Evolutionary conservation across 306 rosid species (phyloP), one percentile per base, ranked within the genome.

Genomic region (Rubus idaeus): DNA sequence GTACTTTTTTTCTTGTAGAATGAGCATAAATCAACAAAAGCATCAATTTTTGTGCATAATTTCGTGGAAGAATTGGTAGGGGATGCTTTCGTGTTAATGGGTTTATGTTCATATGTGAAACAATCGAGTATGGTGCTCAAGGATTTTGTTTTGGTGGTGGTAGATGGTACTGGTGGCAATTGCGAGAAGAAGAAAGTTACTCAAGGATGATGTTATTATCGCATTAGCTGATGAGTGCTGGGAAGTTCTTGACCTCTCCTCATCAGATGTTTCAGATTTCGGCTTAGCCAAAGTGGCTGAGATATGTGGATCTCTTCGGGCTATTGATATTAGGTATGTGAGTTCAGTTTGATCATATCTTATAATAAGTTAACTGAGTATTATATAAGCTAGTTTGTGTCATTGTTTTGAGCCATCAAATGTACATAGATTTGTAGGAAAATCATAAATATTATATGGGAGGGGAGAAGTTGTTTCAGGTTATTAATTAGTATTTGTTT

Each of bases 191-290:
- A 89, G 98, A 68, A 88, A 80, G 87, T 84, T 92, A 71, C 84
- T 95, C 21, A 83, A 84, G 73, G 97, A 95, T 55, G 92, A 89
- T 73, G 88, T 89, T 71, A 61, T 95, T 51, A 82, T 92, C 5
- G 83, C 97, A 40, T 77, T 95, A 78, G 92, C 89, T 73, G 97
- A 95, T 84, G 56, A 75, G 70, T 87, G 92, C 37, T 95, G 97
- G 98, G 93, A 86, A 69, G 69, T 86, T 78, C 93, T 95, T 60
- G 97, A 95, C 57, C 82, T 95, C 58, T 95, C 98, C 58, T 86
- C 87, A 40, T 95, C 97, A 62, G 97, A 95, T 77, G 93, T 92
- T 81, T 88, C 97, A 6, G 97, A 95, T 83, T 70, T 70, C 80
- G 96, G 97, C 61, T 82, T 95, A 85, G 80, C 45, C 23, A 84